A percentile compares a stretch with the other conserved stretches of the same genome.
Conservation (phyloP, 805 yeast species). For the Kodamaea fukazawae region DNA sequence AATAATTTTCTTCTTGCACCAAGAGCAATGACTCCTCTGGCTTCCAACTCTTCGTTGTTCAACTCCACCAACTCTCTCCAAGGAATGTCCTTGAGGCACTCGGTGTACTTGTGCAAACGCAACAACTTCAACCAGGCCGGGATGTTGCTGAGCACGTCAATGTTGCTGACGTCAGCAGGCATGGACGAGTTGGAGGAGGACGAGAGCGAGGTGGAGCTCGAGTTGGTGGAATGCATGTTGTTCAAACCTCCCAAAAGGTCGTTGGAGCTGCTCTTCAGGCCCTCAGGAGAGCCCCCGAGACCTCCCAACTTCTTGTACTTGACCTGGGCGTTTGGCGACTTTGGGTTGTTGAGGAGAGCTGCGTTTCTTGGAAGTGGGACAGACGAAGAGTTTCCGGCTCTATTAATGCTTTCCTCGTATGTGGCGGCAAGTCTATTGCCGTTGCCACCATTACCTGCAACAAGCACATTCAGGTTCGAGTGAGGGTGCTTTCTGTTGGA, state of each 20-base stretch:
- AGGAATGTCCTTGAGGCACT: slow-evolving; percentile 64
- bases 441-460: slow-evolving; percentile 15
- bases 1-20: slow-evolving; percentile 94
- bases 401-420: slow-evolving; percentile 36
- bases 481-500: slow-evolving; percentile 32
- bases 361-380: slow-evolving; percentile 29
- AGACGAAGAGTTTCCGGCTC: slow-evolving; percentile 35
- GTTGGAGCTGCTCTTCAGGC: slow-evolving; percentile 4
- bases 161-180: slow-evolving; percentile 42
- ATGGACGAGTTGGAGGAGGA: slow-evolving; percentile 24
- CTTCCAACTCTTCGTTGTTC: slow-evolving; percentile 65
- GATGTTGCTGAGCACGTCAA: slow-evolving; percentile 63
- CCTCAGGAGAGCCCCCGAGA: slow-evolving; percentile 5
- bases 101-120: slow-evolving; percentile 92
- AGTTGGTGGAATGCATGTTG: slow-evolving; percentile 10
- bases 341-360: slow-evolving; percentile 14
- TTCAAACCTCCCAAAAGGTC: slow-evolving; percentile 6
- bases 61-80: slow-evolving; percentile 80
- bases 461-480: not conserved
- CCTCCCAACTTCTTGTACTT: slow-evolving; percentile 9
- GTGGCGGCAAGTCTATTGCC: slow-evolving; percentile 13
- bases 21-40: slow-evolving; percentile 83
- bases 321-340: slow-evolving; percentile 9
- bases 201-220: slow-evolving; percentile 10
- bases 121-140: slow-evolving; percentile 91